Evolutionary conservation across 371 early-diverging fungal species (phyloP), one percentile per base, ranked within the genome.

Genomic region (Parasitella parasitica): DNA sequence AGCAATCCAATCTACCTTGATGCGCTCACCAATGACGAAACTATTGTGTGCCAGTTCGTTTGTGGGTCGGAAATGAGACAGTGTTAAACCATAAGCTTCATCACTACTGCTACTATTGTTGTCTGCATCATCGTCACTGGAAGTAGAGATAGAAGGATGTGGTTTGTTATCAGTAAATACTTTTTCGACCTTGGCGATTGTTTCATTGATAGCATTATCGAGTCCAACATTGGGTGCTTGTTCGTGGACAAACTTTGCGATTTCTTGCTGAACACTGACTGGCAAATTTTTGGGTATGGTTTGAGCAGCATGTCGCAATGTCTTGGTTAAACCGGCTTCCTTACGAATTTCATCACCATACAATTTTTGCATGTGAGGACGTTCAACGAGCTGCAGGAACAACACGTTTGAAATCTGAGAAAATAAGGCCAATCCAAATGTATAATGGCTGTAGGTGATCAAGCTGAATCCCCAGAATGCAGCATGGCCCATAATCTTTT

Each of bases 381-480:
- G 78, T 73, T 96, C 96, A 27, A 97, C 95, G 59, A 85, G 89
- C 48, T 85, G 72, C 37, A 93, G 72, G 64, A 97, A 95, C 57
- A 93, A 53, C 61, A 90, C 86, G 66, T 86, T 92, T 57, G 88
- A 85, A 2, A 89, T 63, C 62, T 95, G 96, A 4, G 92, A 86
- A 60, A 94, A 84, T 54, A 95, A 63, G 7, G 97, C 92, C 43
- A 97, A 69, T 12, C 83, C 84, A 64, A 91, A 90, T 67, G 95
- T 79, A 6, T 85, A 71, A 83, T 89, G 90, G 38, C 89, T 89
- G 52, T 86, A 86, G 64, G 91, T 86, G 56, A 94, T 90, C 64
- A 96, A 66, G 4, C 95, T 87, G 64, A 96, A 77, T 4, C 96
- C 97, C 88, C 93, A 97, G 73, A 92, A 90, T 2, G 94, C 89